Percentiles rank a stretch among this genome's conserved stretches.
phyloP scores from a whole-genome alignment of 768 basidiomycete genomes.

The Suillus variegatus region DNA sequence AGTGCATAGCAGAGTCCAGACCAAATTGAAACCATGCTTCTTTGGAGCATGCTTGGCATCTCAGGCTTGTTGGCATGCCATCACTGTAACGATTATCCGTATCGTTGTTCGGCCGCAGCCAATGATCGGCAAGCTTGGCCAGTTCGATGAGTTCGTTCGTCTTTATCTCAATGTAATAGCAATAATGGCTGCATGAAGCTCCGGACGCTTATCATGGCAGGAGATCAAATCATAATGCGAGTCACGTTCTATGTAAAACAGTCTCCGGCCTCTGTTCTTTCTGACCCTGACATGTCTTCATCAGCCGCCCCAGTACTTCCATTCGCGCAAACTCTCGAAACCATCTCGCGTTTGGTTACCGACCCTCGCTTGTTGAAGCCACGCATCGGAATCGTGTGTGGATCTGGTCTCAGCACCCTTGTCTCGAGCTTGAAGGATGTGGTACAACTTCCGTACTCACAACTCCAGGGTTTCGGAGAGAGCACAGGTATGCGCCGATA shows the following conservation, averaged over 20 bases:
- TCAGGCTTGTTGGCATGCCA: background rate
- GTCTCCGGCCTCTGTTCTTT: background rate
- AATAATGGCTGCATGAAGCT: background rate
- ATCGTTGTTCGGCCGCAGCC: too few relatives aligned
- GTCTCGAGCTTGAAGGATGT: constrained; percentile 58
- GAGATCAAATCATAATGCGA: background rate
- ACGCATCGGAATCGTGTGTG: constrained; percentile 81
- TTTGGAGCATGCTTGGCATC: background rate
- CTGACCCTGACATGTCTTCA: constrained; percentile 1
- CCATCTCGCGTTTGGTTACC: constrained; percentile 17
- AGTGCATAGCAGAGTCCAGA: background rate
- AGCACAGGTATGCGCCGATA: constrained; percentile 62
- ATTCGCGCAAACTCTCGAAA: constrained; percentile 5
- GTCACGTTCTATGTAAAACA: background rate
- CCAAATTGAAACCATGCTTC: background rate
- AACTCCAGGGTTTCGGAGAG: constrained; percentile 70
- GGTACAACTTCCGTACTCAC: constrained; percentile 62
- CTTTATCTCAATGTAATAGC: background rate
- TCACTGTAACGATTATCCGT: too few relatives aligned
- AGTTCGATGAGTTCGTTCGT: background rate
- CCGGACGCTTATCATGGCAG: background rate
- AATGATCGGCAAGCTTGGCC: too few relatives aligned
- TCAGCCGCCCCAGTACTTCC: constrained; percentile 1
- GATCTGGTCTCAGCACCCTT: constrained; percentile 80
- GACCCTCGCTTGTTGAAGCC: constrained; percentile 48